Conservation (phyloP, 306 rosid genomes). For the Vicia faba region DNA sequence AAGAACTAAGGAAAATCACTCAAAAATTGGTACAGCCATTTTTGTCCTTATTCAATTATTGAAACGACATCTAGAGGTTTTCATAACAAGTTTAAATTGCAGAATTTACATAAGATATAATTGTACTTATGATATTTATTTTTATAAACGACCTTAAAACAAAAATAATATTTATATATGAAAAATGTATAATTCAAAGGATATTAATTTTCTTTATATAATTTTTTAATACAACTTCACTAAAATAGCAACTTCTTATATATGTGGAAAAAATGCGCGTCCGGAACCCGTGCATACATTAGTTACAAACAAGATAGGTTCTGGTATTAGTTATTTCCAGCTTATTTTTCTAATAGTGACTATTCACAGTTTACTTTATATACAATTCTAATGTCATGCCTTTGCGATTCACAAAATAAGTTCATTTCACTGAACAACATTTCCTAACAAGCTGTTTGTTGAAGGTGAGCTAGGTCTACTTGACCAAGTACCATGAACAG, state of each 20-base stretch:
- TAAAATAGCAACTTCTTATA: too few species aligned
- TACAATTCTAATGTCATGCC: conserved; percentile 3
- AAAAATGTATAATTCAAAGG: too few species aligned
- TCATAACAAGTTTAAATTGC: background rate
- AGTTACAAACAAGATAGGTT: too few species aligned
- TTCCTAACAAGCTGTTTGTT: conserved; percentile 76
- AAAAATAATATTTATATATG: too few species aligned
- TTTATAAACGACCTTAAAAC: too few species aligned
- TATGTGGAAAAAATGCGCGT: too few species aligned
- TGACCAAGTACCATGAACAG: conserved; percentile 77
- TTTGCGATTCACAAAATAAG: conserved; percentile 28
- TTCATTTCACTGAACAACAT: conserved; percentile 49
- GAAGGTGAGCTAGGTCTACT: conserved; percentile 93
- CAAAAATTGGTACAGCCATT: background rate
- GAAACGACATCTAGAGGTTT: background rate
- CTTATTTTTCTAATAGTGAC: background rate
- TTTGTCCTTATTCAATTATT: background rate
- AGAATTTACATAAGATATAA: background rate
- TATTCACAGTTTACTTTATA: conserved; percentile 1
- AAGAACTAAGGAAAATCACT: background rate
- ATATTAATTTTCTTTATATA: too few species aligned
- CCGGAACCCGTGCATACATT: too few species aligned
- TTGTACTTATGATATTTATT: too few species aligned
- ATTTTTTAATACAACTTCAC: too few species aligned
- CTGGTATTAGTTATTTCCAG: conserved; percentile 8